These are phyloP conservation scores for Tetratostichococcus sp. DNA, from an alignment of 139 green algal genomes.

Conservation along the genomic window DNA sequence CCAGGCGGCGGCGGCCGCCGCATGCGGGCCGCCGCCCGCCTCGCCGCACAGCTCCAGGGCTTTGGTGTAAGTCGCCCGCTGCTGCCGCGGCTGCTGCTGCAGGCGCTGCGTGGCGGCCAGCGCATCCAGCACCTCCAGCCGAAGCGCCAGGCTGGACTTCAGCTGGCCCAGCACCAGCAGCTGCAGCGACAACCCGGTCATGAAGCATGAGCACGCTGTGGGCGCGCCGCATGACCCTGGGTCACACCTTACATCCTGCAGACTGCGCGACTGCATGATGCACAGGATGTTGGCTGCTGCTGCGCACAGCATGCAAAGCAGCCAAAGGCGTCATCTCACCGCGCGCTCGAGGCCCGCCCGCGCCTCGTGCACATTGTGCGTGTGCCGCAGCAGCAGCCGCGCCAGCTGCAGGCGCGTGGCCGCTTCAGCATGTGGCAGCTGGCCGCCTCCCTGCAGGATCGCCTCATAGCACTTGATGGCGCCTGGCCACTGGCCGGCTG, in stretches of 20 bases:
- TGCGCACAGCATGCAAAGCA: no score
- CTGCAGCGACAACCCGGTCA: background rate
- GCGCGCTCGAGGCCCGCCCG: background rate
- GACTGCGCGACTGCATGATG: no score
- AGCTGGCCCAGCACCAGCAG: background rate
- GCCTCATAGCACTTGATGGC: background rate
- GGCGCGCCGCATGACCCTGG: no score
- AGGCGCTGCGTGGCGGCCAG: background rate
- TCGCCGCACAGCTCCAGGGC: background rate
- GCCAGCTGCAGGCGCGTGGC: background rate
- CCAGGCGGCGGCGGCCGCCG: background rate
- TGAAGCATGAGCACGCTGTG: no score
- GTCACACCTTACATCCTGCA: no score
- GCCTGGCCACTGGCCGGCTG: background rate
- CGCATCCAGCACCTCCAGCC: background rate
- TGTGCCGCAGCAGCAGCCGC: constrained; percentile 4
- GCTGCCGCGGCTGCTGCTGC: background rate
- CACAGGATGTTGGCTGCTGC: no score
- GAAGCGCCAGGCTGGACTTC: background rate
- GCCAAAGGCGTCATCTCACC: background rate
- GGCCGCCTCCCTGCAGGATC: background rate
- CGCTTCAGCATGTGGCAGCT: background rate
- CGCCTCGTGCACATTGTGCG: constrained; percentile 1
- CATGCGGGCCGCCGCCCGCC: background rate
- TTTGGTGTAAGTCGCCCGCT: background rate